A percentile compares a stretch with the other conserved stretches of the same genome.
These are phyloP conservation scores for sunflower (Helianthus annuus) DNA, from an alignment of 129 eudicot species.

Conservation along the genomic window DNA sequence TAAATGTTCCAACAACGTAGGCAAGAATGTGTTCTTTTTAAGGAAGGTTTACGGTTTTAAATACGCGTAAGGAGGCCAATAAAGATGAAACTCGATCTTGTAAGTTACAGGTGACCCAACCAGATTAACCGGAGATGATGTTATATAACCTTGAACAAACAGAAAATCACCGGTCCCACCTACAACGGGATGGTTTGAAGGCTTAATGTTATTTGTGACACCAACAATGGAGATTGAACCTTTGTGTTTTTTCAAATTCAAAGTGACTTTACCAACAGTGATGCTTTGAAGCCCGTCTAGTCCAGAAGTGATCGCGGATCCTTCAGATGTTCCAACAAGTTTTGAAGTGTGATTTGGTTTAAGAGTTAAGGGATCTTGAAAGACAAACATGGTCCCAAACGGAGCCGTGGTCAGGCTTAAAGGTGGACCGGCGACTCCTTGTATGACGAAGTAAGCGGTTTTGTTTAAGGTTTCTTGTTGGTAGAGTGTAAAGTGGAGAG, in stretches of 20 bases:
- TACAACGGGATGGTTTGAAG: constrained; percentile 51
- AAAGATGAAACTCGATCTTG: constrained; percentile 55
- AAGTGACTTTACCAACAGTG: constrained; percentile 36
- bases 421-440: constrained; percentile 44
- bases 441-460: constrained; percentile 46
- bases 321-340: constrained; percentile 42
- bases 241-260: constrained; percentile 44
- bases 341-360: constrained; percentile 42
- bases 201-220: constrained; percentile 42
- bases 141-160: constrained; percentile 62
- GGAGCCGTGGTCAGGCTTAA: constrained; percentile 49
- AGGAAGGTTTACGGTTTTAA: constrained; percentile 13
- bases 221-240: constrained; percentile 56
- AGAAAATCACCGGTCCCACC: constrained; percentile 66
- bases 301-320: constrained; percentile 48
- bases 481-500: constrained; percentile 50
- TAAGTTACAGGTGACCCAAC: constrained; percentile 43
- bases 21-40: constrained; percentile 16
- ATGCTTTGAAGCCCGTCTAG: constrained; percentile 56
- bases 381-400: constrained; percentile 52
- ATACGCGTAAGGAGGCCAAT: constrained; percentile 63
- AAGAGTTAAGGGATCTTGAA: constrained; percentile 52
- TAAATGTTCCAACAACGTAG: background rate
- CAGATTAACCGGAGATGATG: constrained; percentile 50
- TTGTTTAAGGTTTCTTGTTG: constrained; percentile 59